phyloP scores from a whole-genome alignment of 352 stramenopile species.

The Globisporangium spinosum region DNA sequence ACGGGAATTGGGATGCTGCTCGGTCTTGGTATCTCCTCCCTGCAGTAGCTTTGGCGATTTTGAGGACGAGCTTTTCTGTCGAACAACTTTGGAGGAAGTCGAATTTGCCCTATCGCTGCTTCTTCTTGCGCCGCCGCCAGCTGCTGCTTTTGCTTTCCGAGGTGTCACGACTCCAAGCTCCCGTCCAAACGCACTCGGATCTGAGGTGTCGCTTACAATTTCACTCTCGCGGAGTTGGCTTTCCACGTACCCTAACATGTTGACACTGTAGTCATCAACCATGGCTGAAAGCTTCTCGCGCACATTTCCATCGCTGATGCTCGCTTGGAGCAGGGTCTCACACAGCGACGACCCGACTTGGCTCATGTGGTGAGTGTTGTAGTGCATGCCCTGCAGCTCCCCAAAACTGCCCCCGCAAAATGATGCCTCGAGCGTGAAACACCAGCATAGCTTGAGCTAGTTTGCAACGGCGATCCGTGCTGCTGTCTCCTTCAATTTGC shows the following conservation, averaged over 20 bases:
- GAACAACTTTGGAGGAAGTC: conserved; percentile 3
- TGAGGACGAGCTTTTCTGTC: not conserved
- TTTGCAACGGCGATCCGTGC: conserved; percentile 78
- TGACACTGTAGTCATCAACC: conserved; percentile 35
- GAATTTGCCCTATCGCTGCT: not conserved
- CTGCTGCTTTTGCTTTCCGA: conserved; percentile 1
- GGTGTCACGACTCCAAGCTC: conserved; percentile 7
- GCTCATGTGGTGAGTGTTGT: conserved; percentile 54
- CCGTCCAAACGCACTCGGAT: not conserved
- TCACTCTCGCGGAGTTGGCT: conserved; percentile 34
- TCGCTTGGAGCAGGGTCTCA: conserved; percentile 44
- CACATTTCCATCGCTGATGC: conserved; percentile 29
- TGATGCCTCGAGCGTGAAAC: conserved; percentile 85
- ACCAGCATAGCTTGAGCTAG: conserved; percentile 71
- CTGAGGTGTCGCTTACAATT: conserved; percentile 10
- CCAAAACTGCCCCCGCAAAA: conserved; percentile 84
- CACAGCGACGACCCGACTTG: conserved; percentile 48
- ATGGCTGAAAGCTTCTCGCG: conserved; percentile 29
- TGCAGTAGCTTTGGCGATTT: conserved; percentile 8
- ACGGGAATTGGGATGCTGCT: not conserved
- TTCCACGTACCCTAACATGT: conserved; percentile 36
- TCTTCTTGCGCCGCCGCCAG: not conserved
- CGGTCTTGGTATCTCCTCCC: not conserved
- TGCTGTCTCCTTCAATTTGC: conserved; percentile 73
- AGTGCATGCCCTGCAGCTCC: conserved; percentile 55